Evolutionary conservation across 805 yeast genomes (phyloP), one percentile per base, ranked within the genome.

Genomic region (Cyberlindnera nakhonratchasimensis): DNA sequence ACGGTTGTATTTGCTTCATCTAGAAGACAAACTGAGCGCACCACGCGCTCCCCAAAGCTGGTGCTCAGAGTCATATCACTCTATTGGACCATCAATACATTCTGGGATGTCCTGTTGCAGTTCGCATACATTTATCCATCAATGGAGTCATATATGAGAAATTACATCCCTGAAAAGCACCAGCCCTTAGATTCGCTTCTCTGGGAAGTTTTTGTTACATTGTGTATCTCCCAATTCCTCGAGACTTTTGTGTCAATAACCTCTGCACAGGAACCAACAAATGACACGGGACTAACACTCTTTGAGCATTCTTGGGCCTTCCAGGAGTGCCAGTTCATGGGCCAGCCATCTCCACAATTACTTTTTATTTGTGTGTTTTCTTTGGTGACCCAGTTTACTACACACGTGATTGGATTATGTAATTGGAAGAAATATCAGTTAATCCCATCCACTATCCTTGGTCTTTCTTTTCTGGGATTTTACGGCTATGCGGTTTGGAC

Each of bases 231-330:
- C 52, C 80, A 80, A 54, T 79, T 80, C 39, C 59, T 79, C 13
- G 91, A 86, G 60, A 78, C 87, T 1, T 79, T 83, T 52, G 66
- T 79, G 9, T 69, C 83, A 3, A 77, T 75, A 21, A 69, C 79
- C 8, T 70, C 72, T 42, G 86, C 85, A 9, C 66, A 66, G 32
- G 61, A 65, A 20, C 84, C 87, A 7, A 69, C 72, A 42, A 72
- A 77, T 17, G 90, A 82, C 42, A 74, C 81, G 13, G 87, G 87
- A 0, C 66, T 84, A 48, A 80, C 93, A 0, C 63, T 85, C 26
- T 83, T 85, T 61, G 93, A 86, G 58, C 82, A 79, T 53, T 82
- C 91, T 4, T 59, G 83, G 13, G 86, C 87, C 11, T 82, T 82
- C 55, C 90, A 84, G 53, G 93, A 85, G 52, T 80, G 74, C 43